These are phyloP conservation scores for Cerioporus squamosus DNA, from an alignment of 1,284 basidiomycete genomes.

Conservation along the genomic window DNA sequence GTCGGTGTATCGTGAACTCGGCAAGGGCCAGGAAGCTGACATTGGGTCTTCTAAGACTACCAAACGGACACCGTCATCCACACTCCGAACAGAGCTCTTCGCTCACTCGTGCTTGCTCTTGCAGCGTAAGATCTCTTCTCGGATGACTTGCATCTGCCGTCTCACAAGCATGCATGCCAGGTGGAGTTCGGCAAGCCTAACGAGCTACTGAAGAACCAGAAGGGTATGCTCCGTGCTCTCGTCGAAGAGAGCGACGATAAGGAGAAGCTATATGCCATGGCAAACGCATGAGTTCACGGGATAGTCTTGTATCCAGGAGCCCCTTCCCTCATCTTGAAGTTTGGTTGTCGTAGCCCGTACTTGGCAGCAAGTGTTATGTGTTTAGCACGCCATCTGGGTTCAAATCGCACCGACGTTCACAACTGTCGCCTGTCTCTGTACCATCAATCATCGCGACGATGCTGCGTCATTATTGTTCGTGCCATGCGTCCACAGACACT, in stretches of 20 bases:
- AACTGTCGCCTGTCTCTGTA: no score
- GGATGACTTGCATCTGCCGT: not conserved
- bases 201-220: not conserved
- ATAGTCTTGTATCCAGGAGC: no score
- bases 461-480: no score
- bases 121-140: not conserved
- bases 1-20: slow-evolving; percentile 17
- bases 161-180: slow-evolving; percentile 7
- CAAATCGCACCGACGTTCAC: no score
- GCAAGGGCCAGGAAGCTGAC: not conserved
- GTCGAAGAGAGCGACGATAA: not conserved
- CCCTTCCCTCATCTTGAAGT: no score
- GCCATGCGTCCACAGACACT: no score
- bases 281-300: no score
- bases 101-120: no score
- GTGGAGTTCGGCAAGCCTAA: slow-evolving; percentile 35
- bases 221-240: not conserved
- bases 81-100: slow-evolving; percentile 54
- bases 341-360: no score
- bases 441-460: no score
- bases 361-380: no score
- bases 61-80: slow-evolving; percentile 65
- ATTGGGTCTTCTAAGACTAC: slow-evolving; percentile 42
- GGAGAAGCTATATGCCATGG: not conserved
- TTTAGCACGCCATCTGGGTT: no score